A percentile compares a stretch with the other conserved stretches of the same genome.
These are phyloP conservation scores for Kodamaea nitidulidarum DNA, from an alignment of 805 yeast genomes.

Conservation along the genomic window DNA sequence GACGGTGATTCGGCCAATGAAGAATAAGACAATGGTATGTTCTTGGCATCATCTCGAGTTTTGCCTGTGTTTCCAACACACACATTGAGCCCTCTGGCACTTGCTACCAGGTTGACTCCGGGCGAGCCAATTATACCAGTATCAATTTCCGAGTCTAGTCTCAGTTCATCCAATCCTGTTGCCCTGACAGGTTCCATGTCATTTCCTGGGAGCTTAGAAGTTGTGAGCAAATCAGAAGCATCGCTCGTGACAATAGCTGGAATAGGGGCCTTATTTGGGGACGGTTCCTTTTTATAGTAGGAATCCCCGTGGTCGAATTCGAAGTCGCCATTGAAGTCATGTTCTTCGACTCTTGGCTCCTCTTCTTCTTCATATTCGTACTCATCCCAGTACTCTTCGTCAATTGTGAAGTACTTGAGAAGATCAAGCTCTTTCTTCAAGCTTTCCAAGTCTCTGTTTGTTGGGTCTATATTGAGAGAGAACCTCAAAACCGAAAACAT, in stretches of 20 bases:
- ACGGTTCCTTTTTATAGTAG: conserved; percentile 9
- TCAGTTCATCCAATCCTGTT: no score
- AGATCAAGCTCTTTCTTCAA: conserved; percentile 59
- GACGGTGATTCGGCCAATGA: conserved; percentile 11
- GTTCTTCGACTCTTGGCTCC: conserved; percentile 19
- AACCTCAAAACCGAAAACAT: conserved; percentile 79
- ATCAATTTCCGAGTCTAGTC: no score
- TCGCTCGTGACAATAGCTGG: conserved; percentile 8
- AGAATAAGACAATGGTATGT: conserved; percentile 1
- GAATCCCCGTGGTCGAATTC: conserved; percentile 15
- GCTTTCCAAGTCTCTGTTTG: conserved; percentile 62
- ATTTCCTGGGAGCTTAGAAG: no score
- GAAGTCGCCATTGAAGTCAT: conserved; percentile 11
- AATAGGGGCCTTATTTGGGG: not conserved
- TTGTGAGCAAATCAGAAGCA: not conserved
- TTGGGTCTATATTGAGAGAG: conserved; percentile 80
- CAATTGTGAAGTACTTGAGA: conserved; percentile 72
- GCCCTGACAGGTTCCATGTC: no score
- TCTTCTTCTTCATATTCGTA: conserved; percentile 25
- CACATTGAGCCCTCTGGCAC: no score
- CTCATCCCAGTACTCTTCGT: conserved; percentile 51
- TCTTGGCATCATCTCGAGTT: conserved; percentile 1
- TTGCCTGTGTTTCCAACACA: no score
- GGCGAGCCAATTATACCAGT: no score
- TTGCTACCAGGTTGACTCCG: no score